These are phyloP conservation scores for Hypoxylon rickii DNA, from an alignment of 495 filamentous ascomycete species.

Conservation along the genomic window DNA sequence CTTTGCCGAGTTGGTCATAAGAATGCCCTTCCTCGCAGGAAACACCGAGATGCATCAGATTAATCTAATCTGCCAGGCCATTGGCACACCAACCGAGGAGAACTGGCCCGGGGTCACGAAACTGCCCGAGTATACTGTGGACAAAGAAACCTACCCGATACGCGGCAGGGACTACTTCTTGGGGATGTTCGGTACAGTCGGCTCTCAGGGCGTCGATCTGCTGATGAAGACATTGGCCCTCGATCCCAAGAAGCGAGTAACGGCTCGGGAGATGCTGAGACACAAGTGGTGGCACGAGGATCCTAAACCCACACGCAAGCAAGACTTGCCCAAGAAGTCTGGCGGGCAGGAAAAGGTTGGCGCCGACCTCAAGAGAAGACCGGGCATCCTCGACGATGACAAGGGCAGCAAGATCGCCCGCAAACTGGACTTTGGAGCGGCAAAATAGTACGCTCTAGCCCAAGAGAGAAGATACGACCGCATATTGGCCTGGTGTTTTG, in stretches of 20 bases:
- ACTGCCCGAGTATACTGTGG: constrained; percentile 74
- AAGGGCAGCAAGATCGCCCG: constrained; percentile 75
- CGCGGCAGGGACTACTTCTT: constrained; percentile 71
- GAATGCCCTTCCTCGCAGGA: constrained; percentile 78
- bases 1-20: constrained; percentile 86
- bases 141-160: constrained; percentile 63
- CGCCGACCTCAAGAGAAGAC: constrained; percentile 78
- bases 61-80: constrained; percentile 74
- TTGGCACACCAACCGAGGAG: constrained; percentile 91
- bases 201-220: constrained; percentile 80
- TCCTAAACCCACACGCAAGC: constrained; percentile 81
- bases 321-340: constrained; percentile 71
- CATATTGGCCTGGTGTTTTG: constrained; percentile 18
- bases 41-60: constrained; percentile 76
- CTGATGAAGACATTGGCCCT: constrained; percentile 83
- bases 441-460: constrained; percentile 47
- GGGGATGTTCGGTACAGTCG: constrained; percentile 73
- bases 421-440: constrained; percentile 79
- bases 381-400: constrained; percentile 71
- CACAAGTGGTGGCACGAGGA: constrained; percentile 87
- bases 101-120: constrained; percentile 92
- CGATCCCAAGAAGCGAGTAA: constrained; percentile 82
- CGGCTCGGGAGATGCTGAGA: constrained; percentile 72
- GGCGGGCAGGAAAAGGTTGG: constrained; percentile 77
- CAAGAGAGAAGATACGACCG: neutral